phyloP scores from a whole-genome alignment of 1,284 basidiomycete species.

The Naganishia liquefaciens region DNA sequence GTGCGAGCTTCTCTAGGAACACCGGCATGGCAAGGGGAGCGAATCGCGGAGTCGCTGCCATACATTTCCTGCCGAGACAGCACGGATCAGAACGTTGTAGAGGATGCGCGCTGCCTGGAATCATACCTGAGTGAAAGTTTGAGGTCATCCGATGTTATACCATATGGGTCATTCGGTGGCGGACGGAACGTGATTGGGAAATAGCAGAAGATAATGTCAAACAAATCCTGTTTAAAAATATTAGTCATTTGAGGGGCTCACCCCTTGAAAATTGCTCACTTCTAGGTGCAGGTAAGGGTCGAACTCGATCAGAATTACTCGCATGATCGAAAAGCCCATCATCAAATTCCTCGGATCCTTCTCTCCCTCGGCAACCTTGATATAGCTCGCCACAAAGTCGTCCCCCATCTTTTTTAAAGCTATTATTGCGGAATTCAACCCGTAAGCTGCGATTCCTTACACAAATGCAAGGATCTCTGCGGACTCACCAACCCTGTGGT shows the following conservation, averaged over 20 bases:
- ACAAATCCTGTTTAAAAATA: slow-evolving; percentile 66
- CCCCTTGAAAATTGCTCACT: slow-evolving; percentile 56
- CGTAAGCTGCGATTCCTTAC: background rate
- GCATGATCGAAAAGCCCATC: slow-evolving; percentile 81
- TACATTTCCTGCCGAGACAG: slow-evolving; percentile 57
- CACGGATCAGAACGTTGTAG: background rate
- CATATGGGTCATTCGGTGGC: slow-evolving; percentile 90
- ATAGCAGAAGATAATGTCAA: slow-evolving; percentile 96
- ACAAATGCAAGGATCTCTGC: background rate
- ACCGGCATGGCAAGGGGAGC: slow-evolving; percentile 81
- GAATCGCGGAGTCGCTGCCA: slow-evolving; percentile 78
- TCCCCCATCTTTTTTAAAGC: slow-evolving; percentile 72
- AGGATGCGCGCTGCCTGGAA: background rate
- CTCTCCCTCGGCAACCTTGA: slow-evolving; percentile 82
- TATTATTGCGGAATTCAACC: slow-evolving; percentile 40
- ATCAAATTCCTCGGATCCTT: slow-evolving; percentile 96
- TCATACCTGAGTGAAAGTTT: slow-evolving; percentile 68
- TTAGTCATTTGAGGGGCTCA: background rate
- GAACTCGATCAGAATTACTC: slow-evolving; percentile 84
- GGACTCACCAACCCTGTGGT: slow-evolving; percentile 66
- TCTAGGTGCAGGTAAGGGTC: slow-evolving; percentile 73
- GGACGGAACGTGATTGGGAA: slow-evolving; percentile 98
- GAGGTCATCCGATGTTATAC: slow-evolving; percentile 86
- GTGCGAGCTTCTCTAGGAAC: slow-evolving; percentile 88
- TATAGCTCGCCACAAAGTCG: slow-evolving; percentile 73